Evolutionary conservation across 2,329 filamentous ascomycete species (phyloP), one percentile per base, ranked within the genome.

Genomic region (Colletotrichum sp.): DNA sequence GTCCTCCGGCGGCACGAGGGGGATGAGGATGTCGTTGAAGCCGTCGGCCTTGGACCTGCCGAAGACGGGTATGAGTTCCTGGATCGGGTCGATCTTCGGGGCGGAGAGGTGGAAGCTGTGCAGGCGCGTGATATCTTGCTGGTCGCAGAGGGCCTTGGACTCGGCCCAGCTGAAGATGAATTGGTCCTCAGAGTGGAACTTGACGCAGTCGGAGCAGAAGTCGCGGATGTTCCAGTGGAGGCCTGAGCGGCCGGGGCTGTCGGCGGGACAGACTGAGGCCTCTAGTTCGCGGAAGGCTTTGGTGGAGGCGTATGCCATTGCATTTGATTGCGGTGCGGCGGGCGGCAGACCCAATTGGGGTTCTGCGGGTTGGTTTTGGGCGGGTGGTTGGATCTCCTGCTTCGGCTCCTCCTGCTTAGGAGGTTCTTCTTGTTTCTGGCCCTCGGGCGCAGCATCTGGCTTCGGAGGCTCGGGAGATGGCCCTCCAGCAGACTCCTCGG

Each of bases 21-120:
- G 95, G 69, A 96, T 93, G 26, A 96, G 84, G 39, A 98, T 95
- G 81, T 98, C 95, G 78, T 90, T 92, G 84, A 95, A 96, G 6
- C 92, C 92, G 60, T 90, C 88, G 2, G 93, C 91, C 79, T 95
- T 95, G 65, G 92, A 93, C 74, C 94, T 90, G 77, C 94, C 94
- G 84, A 97, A 97, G 13, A 97, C 87, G 0, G 95, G 95, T 3
- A 94, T 84, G 6, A 97, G 87, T 24, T 93, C 88, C 77, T 91
- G 89, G 2, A 93, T 90, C 0, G 92, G 90, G 65, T 91, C 90
- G 77, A 92, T 88, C 1, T 90, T 88, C 9, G 93, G 90, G 0
- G 93, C 90, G 0, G 90, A 92, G 55, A 94, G 88, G 81, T 95
- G 92, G 80, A 96, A 92, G 57, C 94, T 93, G 80, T 96, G 95